Evolutionary conservation across 2,329 filamentous ascomycete species (phyloP).

Genomic region (Zalaria obscura): DNA sequence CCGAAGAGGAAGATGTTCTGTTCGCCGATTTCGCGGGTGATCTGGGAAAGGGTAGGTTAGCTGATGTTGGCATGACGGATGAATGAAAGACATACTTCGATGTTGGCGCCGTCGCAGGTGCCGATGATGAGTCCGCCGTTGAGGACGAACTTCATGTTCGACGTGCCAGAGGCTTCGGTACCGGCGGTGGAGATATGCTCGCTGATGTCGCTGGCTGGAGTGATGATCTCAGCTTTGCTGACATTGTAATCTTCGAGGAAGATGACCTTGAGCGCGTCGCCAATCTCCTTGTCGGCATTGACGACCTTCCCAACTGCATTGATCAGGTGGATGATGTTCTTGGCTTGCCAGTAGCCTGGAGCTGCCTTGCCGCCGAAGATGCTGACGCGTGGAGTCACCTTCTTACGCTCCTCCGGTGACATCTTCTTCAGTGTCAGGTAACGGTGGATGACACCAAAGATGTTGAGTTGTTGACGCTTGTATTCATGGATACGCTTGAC

Average conservation of each 20-base stretch:
- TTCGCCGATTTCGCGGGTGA: conserved; percentile 91
- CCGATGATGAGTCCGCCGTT: conserved; percentile 96
- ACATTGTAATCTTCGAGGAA: conserved; percentile 99
- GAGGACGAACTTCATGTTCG: conserved; percentile 99
- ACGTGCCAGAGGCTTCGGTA: conserved; percentile 76
- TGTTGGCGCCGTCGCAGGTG: conserved; percentile 94
- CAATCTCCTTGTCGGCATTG: conserved; percentile 84
- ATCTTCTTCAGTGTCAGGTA: conserved; percentile 82
- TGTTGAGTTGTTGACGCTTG: conserved; percentile 74
- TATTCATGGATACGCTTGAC: conserved; percentile 99
- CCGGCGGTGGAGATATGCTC: conserved; percentile 98
- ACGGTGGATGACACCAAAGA: conserved; percentile 92
- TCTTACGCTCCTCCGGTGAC: conserved; percentile 72
- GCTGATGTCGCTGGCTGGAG: conserved; percentile 86
- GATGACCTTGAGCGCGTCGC: conserved; percentile 89
- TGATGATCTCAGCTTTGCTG: conserved; percentile 96
- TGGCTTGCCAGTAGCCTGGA: conserved; percentile 99
- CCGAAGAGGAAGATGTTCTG: conserved; percentile 98
- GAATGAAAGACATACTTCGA: conserved; percentile 34
- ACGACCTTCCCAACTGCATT: conserved; percentile 83
- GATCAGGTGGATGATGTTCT: conserved; percentile 90
- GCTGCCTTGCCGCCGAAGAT: conserved; percentile 98
- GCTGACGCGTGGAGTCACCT: conserved; percentile 72
- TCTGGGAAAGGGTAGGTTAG: conserved; percentile 44
- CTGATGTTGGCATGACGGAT: conserved; percentile 32